Evolutionary conservation across 768 basidiomycete species (phyloP).

Genomic region (Boletus sp.): DNA sequence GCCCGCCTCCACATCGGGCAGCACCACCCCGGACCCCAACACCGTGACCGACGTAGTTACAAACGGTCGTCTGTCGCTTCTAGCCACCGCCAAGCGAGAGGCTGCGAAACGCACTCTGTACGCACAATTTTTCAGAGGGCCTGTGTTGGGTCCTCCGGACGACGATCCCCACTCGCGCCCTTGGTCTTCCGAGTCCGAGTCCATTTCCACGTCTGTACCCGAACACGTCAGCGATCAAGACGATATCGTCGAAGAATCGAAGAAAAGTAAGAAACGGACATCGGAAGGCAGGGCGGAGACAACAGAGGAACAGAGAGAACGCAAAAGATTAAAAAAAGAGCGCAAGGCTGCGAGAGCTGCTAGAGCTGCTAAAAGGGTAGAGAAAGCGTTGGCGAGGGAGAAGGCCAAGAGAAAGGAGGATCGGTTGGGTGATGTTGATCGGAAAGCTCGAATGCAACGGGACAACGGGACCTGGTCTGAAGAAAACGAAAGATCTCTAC

Average conservation of each 20-base stretch:
- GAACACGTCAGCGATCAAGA: neutral
- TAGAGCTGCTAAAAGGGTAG: slow-evolving; percentile 12
- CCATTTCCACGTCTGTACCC: neutral
- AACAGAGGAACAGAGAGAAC: slow-evolving; percentile 19
- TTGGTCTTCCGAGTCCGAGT: neutral
- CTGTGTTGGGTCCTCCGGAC: slow-evolving; percentile 57
- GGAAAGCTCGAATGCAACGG: neutral
- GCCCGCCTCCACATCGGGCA: slow-evolving; percentile 44
- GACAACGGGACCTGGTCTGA: neutral
- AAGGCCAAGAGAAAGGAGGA: neutral
- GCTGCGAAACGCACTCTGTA: slow-evolving; percentile 76
- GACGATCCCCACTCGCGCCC: neutral
- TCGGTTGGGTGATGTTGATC: neutral
- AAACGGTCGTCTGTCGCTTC: slow-evolving; percentile 40
- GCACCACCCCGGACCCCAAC: slow-evolving; percentile 36
- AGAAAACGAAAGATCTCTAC: neutral
- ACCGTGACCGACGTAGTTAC: neutral
- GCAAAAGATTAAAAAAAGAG: slow-evolving; percentile 25
- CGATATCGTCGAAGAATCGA: neutral
- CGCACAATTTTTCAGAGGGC: slow-evolving; percentile 76
- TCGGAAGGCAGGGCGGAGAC: slow-evolving; percentile 7
- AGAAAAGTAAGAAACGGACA: slow-evolving; percentile 10
- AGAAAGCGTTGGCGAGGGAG: neutral
- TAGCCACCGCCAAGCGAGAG: slow-evolving; percentile 70
- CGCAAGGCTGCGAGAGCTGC: slow-evolving; percentile 15